Evolutionary conservation across 2,329 filamentous ascomycete species (phyloP), one percentile per base, ranked within the genome.

Genomic region (Epichloe gansuensis): DNA sequence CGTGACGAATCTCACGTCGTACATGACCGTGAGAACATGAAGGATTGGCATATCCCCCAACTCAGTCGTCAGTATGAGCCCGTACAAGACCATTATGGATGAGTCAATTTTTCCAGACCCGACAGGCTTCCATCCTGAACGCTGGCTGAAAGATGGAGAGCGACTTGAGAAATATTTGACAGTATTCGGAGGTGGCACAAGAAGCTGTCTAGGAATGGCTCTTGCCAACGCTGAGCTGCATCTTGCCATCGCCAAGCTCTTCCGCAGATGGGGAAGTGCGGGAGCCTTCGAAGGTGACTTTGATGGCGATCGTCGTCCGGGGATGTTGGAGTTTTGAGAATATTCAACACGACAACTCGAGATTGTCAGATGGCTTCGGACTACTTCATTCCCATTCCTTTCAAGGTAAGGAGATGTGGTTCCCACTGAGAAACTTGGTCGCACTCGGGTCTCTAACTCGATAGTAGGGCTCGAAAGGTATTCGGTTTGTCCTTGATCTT

Each of bases 171-270:
- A 62, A 49, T 64, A 68, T 50, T 57, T 70, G 44, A 60, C 61
- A 28, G 61, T 67, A 44, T 69, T 69, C 51, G 66, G 64, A 44
- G 63, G 62, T 13, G 69, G 69, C 43, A 62, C 62, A 6, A 64
- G 69, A 9, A 57, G 60, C 34, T 71, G 68, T 50, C 54, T 71
- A 28, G 69, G 69, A 31, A 64, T 68, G 60, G 64, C 66, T 35
- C 62, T 72, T 5, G 69, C 69, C 2, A 62, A 66, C 34, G 67
- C 68, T 0, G 70, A 72, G 57, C 56, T 72, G n/a, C 62, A 67
- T 41, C 60, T 70, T 21, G 62, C 63, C 53, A 59, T 71, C 5
- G 66, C 68, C 46, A 66, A 65, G 53, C 56, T 72, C 3, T 70
- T 71, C 57, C 64, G 67, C 17, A 59, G 62, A 43, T 71, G 68